These are phyloP conservation scores for Metschnikowia bowlesiae DNA, from an alignment of 805 yeast genomes.

Conservation along the genomic window DNA sequence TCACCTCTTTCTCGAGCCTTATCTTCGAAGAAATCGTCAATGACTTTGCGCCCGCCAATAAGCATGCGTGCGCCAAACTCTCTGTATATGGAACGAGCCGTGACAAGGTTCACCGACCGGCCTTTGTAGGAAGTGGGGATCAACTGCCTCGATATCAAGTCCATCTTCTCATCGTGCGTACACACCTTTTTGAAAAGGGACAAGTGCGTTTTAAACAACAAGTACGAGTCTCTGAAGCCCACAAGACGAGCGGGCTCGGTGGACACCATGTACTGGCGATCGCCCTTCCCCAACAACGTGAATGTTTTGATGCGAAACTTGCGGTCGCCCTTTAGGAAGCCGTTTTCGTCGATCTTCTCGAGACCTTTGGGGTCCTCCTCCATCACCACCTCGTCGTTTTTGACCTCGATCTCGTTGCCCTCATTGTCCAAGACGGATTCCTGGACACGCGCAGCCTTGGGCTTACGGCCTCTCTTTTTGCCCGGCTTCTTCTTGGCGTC, in stretches of 20 bases:
- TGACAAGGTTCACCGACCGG: slow-evolving; percentile 80
- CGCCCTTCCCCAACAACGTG: slow-evolving; percentile 61
- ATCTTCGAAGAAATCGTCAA: slow-evolving; percentile 85
- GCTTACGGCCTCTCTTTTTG: slow-evolving; percentile 31
- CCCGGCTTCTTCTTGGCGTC: slow-evolving; percentile 25
- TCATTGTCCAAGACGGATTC: slow-evolving; percentile 55
- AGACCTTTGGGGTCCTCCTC: slow-evolving; percentile 74
- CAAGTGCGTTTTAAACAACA: slow-evolving; percentile 82
- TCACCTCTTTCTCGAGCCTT: slow-evolving; percentile 56
- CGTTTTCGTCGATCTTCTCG: slow-evolving; percentile 61
- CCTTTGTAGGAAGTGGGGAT: slow-evolving; percentile 90
- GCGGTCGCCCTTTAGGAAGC: slow-evolving; percentile 68
- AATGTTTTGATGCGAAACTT: slow-evolving; percentile 69
- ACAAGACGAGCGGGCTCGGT: slow-evolving; percentile 96
- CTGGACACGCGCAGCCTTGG: slow-evolving; percentile 32
- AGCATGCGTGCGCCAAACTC: slow-evolving; percentile 90
- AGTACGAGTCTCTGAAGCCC: slow-evolving; percentile 88
- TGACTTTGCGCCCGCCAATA: slow-evolving; percentile 71
- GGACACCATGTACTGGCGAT: slow-evolving; percentile 77
- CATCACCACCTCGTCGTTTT: slow-evolving; percentile 72
- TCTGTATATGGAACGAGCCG: slow-evolving; percentile 83
- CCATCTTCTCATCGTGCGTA: slow-evolving; percentile 73
- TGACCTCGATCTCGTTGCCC: slow-evolving; percentile 61
- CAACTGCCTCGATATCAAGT: slow-evolving; percentile 71
- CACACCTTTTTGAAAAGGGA: slow-evolving; percentile 69